Evolutionary conservation across 768 basidiomycete genomes (phyloP).

Genomic region (Amanita subjunquillea): DNA sequence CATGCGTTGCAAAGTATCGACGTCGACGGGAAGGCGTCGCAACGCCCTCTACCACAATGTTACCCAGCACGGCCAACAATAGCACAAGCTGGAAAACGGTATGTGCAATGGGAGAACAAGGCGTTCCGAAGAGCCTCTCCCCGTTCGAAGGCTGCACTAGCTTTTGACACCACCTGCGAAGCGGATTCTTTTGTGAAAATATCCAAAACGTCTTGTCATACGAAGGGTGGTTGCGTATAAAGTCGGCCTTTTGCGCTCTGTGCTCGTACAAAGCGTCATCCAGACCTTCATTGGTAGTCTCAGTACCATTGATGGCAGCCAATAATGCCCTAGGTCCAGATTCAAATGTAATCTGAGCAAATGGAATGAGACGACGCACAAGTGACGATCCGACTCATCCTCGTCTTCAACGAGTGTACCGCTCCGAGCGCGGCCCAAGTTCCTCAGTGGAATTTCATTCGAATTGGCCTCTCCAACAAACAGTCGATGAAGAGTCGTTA

Average conservation of each 20-base stretch:
- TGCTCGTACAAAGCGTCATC: conserved; percentile 60
- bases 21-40: conserved; percentile 82
- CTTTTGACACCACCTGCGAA: conserved; percentile 73
- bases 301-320: conserved; percentile 50
- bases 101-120: conserved; percentile 52
- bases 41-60: conserved; percentile 71
- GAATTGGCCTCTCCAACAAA: conserved; percentile 47
- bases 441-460: conserved; percentile 51
- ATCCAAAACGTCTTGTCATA: conserved; percentile 90
- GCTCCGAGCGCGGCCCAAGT: conserved; percentile 32
- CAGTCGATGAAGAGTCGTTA: conserved; percentile 51
- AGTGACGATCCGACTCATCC: conserved; percentile 60
- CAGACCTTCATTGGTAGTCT: conserved; percentile 35
- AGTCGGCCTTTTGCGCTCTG: conserved; percentile 71
- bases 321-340: conserved; percentile 48
- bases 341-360: conserved; percentile 1
- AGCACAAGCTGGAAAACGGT: conserved; percentile 68
- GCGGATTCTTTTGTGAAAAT: conserved; percentile 65
- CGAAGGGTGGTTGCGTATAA: conserved; percentile 79
- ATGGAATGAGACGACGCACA: conserved; percentile 36
- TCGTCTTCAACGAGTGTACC: conserved; percentile 29
- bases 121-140: conserved; percentile 78
- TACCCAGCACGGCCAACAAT: conserved; percentile 67
- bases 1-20: conserved; percentile 51
- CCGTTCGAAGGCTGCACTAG: conserved; percentile 77